Conservation (phyloP, 1,284 basidiomycete species). For the Ganoderma lucidum region DNA sequence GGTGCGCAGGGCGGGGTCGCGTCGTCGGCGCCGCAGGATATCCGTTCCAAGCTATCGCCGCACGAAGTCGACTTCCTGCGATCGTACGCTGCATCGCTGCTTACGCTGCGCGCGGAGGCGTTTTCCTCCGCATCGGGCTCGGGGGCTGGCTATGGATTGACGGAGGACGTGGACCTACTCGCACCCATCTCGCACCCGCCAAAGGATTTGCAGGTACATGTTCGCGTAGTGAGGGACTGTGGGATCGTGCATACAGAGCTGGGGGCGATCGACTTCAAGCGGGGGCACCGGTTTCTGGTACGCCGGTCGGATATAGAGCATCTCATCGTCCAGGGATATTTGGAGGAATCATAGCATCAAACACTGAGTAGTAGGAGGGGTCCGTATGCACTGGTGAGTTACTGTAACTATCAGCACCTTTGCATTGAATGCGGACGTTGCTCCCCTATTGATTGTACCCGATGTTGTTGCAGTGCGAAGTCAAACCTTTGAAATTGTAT, state of each 20-base stretch:
- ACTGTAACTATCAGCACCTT: conserved; percentile 5
- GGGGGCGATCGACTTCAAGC: conserved; percentile 87
- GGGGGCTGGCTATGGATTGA: conserved; percentile 23
- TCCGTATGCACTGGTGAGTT: background rate
- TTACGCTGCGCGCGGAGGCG: conserved; percentile 82
- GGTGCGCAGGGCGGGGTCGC: conserved; percentile 3
- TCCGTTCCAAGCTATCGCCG: conserved; percentile 83
- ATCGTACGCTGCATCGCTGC: conserved; percentile 82
- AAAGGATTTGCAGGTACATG: conserved; percentile 82
- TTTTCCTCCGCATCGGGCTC: conserved; percentile 62
- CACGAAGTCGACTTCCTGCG: conserved; percentile 93
- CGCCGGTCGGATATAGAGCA: conserved; percentile 89
- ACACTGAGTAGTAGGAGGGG: background rate
- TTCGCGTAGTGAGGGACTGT: conserved; percentile 84
- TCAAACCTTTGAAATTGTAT: conserved; percentile 2
- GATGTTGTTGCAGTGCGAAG: background rate
- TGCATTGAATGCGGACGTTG: background rate
- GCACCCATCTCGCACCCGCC: conserved; percentile 82
- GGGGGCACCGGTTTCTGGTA: conserved; percentile 89
- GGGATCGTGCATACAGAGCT: conserved; percentile 91
- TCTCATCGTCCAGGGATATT: conserved; percentile 90
- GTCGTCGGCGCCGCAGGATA: conserved; percentile 50
- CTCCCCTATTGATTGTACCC: background rate
- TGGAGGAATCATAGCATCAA: conserved; percentile 62
- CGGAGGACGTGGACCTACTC: conserved; percentile 83